Evolutionary conservation across 257 asterid genomes (phyloP).

Genomic region (Verbena officinalis): DNA sequence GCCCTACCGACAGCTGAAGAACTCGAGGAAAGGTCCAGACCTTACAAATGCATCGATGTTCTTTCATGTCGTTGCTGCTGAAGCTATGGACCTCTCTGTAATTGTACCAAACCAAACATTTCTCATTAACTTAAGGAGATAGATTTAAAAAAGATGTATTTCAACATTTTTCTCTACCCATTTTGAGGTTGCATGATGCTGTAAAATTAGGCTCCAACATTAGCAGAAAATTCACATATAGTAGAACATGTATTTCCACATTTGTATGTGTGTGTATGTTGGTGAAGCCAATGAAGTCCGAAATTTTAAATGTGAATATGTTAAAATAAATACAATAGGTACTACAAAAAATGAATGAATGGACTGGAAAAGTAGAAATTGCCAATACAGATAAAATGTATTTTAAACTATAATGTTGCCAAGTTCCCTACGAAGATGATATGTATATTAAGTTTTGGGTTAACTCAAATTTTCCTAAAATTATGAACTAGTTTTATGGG

Average conservation of each 20-base stretch:
- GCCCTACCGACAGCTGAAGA: slow-evolving; percentile 66
- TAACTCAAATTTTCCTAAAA: too few relatives aligned
- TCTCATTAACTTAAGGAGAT: neutral
- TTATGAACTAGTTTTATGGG: too few relatives aligned
- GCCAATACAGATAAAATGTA: too few relatives aligned
- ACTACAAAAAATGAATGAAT: too few relatives aligned
- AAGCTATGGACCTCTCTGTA: slow-evolving; percentile 24
- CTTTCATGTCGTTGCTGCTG: slow-evolving; percentile 85
- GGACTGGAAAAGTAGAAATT: too few relatives aligned
- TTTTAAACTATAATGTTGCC: too few relatives aligned
- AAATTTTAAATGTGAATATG: too few relatives aligned
- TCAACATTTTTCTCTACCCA: slow-evolving; percentile 17
- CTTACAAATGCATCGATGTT: slow-evolving; percentile 73
- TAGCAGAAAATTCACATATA: slow-evolving; percentile 6
- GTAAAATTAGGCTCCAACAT: slow-evolving; percentile 20
- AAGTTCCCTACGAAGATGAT: too few relatives aligned
- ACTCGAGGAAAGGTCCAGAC: slow-evolving; percentile 72
- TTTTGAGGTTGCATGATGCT: slow-evolving; percentile 18
- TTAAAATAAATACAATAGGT: too few relatives aligned
- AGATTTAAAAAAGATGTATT: slow-evolving; percentile 8
- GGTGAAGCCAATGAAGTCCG: too few relatives aligned
- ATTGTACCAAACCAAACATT: neutral
- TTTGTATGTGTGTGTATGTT: neutral
- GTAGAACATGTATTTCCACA: neutral
- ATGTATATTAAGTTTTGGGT: too few relatives aligned